Conservation (phyloP, 2,329 filamentous ascomycete genomes). For the Aspergillus aculeatus region DNA sequence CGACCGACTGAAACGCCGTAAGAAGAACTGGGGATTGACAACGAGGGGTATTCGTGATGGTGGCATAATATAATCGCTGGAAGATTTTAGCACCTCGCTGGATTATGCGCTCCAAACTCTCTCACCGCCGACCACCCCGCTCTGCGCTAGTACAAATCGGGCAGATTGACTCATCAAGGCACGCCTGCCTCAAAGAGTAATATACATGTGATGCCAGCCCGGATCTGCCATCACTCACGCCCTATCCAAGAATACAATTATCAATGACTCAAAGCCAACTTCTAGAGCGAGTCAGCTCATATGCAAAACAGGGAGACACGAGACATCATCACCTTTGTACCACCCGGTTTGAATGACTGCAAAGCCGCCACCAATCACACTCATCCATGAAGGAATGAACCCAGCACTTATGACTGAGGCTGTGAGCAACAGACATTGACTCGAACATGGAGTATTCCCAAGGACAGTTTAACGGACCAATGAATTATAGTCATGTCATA, state of each 20-base stretch:
- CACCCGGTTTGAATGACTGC: neutral
- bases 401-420: too few species aligned
- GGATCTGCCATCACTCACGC: too few species aligned
- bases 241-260: too few species aligned
- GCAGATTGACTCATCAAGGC: neutral
- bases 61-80: neutral
- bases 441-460: too few species aligned
- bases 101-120: neutral
- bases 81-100: neutral
- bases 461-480: too few species aligned
- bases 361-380: neutral
- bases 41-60: conserved; percentile 5
- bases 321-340: neutral
- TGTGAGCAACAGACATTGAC: too few species aligned
- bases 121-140: conserved; percentile 5
- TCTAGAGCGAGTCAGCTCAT: neutral
- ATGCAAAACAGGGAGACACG: neutral
- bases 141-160: neutral
- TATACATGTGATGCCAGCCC: neutral
- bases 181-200: neutral
- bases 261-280: neutral
- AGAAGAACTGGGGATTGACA: neutral
- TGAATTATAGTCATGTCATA: too few species aligned
- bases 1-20: conserved; percentile 4
- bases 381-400: neutral